Conservation (phyloP, 768 basidiomycete genomes). For the Lactarius hatsudake region DNA sequence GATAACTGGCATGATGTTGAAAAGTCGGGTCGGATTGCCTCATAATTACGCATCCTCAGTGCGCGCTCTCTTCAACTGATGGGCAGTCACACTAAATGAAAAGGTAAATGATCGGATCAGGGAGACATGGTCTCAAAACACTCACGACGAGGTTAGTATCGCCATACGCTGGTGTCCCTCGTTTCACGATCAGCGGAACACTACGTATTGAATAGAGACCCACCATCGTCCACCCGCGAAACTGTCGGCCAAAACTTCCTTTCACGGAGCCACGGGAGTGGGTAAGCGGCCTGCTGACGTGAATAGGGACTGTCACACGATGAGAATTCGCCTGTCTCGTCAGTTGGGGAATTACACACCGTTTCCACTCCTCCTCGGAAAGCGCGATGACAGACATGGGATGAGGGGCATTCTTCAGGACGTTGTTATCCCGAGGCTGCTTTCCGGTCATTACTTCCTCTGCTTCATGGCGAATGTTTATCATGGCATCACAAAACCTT, state of each 20-base stretch:
- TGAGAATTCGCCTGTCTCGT: slow-evolving; percentile 12
- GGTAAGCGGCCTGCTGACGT: slow-evolving; percentile 88
- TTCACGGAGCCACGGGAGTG: slow-evolving; percentile 74
- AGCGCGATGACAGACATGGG: slow-evolving; percentile 68
- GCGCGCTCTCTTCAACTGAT: slow-evolving; percentile 74
- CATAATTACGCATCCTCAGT: slow-evolving; percentile 32
- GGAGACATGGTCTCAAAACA: slow-evolving; percentile 25
- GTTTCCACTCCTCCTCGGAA: slow-evolving; percentile 83
- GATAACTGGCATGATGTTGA: slow-evolving; percentile 35
- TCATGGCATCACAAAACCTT: slow-evolving; percentile 98
- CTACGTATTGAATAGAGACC: slow-evolving; percentile 32
- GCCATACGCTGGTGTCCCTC: slow-evolving; percentile 64
- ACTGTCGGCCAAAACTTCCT: slow-evolving; percentile 98
- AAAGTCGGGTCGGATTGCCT: slow-evolving; percentile 19
- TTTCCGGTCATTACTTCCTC: slow-evolving; percentile 83
- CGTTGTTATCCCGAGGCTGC: slow-evolving; percentile 88
- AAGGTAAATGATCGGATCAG: slow-evolving; percentile 17
- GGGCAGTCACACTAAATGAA: slow-evolving; percentile 76
- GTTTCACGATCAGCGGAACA: slow-evolving; percentile 18
- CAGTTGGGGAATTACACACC: slow-evolving; percentile 44
- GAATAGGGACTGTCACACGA: slow-evolving; percentile 69
- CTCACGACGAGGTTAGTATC: slow-evolving; percentile 87
- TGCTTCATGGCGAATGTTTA: slow-evolving; percentile 88
- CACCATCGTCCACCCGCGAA: slow-evolving; percentile 90
- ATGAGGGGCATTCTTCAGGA: slow-evolving; percentile 94